A percentile compares a stretch with the other conserved stretches of the same genome.
phyloP scores from a whole-genome alignment of 768 basidiomycete species.

The Lactarius quietus region DNA sequence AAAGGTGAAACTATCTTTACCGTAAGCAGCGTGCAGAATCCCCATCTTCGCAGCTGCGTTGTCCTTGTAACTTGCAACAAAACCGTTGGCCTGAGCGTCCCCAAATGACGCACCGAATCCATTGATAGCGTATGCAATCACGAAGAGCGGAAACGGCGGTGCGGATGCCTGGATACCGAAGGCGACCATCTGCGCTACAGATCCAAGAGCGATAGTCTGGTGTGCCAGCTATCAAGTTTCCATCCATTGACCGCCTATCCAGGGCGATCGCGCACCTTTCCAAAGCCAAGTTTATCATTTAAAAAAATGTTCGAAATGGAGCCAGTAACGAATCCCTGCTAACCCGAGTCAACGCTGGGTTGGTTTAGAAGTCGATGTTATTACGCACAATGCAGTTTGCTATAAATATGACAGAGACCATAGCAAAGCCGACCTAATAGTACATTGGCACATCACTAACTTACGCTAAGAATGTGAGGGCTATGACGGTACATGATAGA shows the following conservation, averaged over 20 bases:
- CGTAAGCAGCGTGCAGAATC: conserved; percentile 62
- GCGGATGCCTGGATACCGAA: conserved; percentile 53
- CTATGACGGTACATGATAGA: conserved; percentile 41
- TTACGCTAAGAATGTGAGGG: neutral
- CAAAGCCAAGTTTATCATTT: conserved; percentile 45
- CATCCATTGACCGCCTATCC: neutral
- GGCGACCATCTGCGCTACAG: conserved; percentile 49
- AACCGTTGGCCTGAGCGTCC: conserved; percentile 74
- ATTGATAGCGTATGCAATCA: conserved; percentile 43
- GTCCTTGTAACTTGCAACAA: conserved; percentile 55
- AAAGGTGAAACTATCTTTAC: conserved; percentile 31
- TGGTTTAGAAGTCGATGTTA: neutral
- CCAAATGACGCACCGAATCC: conserved; percentile 51
- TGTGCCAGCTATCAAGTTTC: neutral
- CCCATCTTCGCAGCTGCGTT: conserved; percentile 65
- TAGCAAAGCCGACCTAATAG: conserved; percentile 43
- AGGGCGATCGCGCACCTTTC: conserved; percentile 37
- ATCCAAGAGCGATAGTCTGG: conserved; percentile 44
- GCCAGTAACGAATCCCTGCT: conserved; percentile 47
- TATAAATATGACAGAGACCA: conserved; percentile 63
- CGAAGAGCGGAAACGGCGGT: conserved; percentile 63
- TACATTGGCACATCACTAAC: conserved; percentile 4
- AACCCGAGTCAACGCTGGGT: conserved; percentile 8
- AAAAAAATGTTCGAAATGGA: conserved; percentile 47
- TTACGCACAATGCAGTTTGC: conserved; percentile 43